Base-by-base conservation (phyloP, 2,329 filamentous ascomycete genomes). In the Lomentospora prolificans region DNA sequence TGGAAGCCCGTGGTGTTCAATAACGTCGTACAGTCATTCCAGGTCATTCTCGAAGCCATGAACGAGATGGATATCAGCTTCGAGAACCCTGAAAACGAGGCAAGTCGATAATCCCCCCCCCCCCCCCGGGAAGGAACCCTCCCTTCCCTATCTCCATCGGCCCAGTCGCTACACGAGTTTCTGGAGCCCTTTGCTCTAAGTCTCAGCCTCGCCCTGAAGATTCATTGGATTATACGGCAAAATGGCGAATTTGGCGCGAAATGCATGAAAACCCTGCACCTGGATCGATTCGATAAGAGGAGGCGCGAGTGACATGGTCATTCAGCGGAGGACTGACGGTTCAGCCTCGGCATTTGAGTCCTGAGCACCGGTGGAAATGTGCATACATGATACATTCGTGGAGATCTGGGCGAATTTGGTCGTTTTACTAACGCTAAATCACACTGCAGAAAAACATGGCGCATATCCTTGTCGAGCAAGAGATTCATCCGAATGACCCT, bases 1-100 rank as follows among this genome's bases (percentile, higher is more conserved):
- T 95, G 90, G 80, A 90, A 94, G 64, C 88, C 90, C 14, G 91
- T 96, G 65, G 91, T 97, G 62, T 97, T 96, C 72, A 91, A 86
- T 71, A 99, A 99, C 70, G 80, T 97, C 61, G 78, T 96, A 53
- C 89, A 95, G 63, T 92, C 92, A 2, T 94, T 96, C 75, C 89
- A 91, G 69, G 84, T 91, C 62, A 87, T 96, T 61, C 81, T 89
- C 65, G 89, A 94, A 60, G 92, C 91, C 55, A 97, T 97, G 91
- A 80, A 86, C 58, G 86, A 95, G 64, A 83, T 95, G 65, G 77
- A 81, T 55, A 88, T 95, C 61, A 77, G 84, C 14, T 96, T 95
- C 63, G 86, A 89, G 64, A 80, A 86, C 61, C 80, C 85, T 31
- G 82, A 85, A 55, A 96, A 92, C 65, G 84, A 90, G 75, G 90